These are phyloP conservation scores for Parietaria judaica DNA, from an alignment of 306 rosid genomes.

Conservation along the genomic window DNA sequence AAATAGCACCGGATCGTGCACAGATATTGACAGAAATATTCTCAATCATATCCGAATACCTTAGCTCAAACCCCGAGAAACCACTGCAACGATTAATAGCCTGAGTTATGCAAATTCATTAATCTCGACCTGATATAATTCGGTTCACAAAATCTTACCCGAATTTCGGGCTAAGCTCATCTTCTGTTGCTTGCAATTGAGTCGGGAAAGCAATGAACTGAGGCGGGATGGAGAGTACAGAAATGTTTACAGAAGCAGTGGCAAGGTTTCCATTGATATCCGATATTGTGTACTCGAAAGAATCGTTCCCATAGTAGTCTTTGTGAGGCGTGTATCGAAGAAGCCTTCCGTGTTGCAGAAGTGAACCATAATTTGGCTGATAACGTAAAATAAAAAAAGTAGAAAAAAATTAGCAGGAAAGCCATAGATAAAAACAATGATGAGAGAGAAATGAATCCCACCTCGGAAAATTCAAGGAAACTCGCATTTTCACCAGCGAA, in stretches of 20 bases:
- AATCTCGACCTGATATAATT: not conserved
- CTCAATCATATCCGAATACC: conserved; percentile 64
- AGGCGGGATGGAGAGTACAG: conserved; percentile 69
- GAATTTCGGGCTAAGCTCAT: conserved; percentile 57
- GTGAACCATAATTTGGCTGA: conserved; percentile 75
- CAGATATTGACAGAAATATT: conserved; percentile 56
- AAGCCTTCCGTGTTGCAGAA: conserved; percentile 49
- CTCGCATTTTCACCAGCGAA: conserved; percentile 68
- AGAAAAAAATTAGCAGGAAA: not conserved
- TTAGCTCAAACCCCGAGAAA: conserved; percentile 60
- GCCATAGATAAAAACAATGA: too few relatives aligned
- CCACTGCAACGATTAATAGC: conserved; percentile 37
- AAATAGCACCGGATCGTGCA: conserved; percentile 48
- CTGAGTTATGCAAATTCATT: not conserved
- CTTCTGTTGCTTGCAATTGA: conserved; percentile 72
- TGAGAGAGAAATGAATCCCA: conserved; percentile 19
- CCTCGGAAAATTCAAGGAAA: conserved; percentile 51
- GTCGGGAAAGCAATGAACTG: conserved; percentile 68
- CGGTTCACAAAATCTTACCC: conserved; percentile 37
- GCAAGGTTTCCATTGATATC: conserved; percentile 79
- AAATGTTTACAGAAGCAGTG: conserved; percentile 47
- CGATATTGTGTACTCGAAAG: conserved; percentile 60
- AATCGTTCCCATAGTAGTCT: conserved; percentile 66
- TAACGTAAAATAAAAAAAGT: conserved; percentile 7
- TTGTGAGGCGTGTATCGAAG: conserved; percentile 63